Base-by-base conservation (phyloP, 2,329 filamentous ascomycete species). In the Phoma sp. region DNA sequence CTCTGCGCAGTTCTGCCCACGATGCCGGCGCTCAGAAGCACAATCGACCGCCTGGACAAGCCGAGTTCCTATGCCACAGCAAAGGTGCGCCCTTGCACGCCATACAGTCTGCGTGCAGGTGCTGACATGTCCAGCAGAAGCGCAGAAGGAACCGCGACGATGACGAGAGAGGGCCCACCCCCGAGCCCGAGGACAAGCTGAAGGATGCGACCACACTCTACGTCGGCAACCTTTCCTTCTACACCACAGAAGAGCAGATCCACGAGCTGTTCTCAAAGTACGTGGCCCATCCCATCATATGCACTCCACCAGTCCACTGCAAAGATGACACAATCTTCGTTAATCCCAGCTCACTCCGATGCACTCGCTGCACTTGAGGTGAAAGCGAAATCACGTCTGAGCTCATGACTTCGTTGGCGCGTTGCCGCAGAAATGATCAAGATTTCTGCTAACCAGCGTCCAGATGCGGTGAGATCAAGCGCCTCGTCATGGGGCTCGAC, bases 321-420 rank as follows among this genome's bases (percentile, higher is more conserved):
- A 69, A 75, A 67, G 92, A 97, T 97, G 92, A 96, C 79, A 83
- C 85, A 82, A 78, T 80, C 85, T 54, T 87, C 91, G 91, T 93
- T 93, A 93, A 85, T 93, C 93, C 92, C 93, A 97, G 93, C 93
- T 97, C 93, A 97, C 93, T 96, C 91, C 90, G 90, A 98, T 88
- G 88, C 91, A 84, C 80, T 84, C 60, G 74, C 17, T 86, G 90
- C 86, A 87, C 80, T 87, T 96, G 92, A 90, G 92, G 91, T 88
- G 88, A 95, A 96, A 79, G 81, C 92, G 89, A 84, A 79, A 82
- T 78, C 81, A 76, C 81, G 81, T 77, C 80, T 83, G 79, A 83
- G 72, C 63, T 67, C 59, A 10, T 25, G 29, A 49, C 21, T 34
- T 32, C 30, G 18, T 46, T 15, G 7, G 26, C 43, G n/a, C n/a